Evolutionary conservation across 2,329 filamentous ascomycete species (phyloP).

Genomic region (Apiospora pterosperma): DNA sequence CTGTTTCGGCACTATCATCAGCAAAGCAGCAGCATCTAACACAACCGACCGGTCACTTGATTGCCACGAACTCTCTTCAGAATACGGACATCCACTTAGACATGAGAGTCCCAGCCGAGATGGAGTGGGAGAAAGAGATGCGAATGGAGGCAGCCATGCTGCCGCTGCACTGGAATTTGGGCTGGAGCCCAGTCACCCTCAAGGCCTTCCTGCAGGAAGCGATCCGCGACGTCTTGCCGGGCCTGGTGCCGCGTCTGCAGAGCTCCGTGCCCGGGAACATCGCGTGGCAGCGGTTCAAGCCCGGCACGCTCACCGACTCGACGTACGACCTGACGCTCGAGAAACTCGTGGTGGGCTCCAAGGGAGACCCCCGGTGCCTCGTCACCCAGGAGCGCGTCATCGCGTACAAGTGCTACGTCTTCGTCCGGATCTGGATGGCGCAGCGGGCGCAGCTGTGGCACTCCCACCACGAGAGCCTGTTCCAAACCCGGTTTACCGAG

Average conservation of each 20-base stretch:
- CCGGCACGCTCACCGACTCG: not conserved
- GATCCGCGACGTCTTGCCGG: not conserved
- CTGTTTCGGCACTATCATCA: too few relatives aligned
- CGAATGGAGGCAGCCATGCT: not conserved
- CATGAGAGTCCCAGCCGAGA: not conserved
- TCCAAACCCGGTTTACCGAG: too few relatives aligned
- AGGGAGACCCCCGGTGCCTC: too few relatives aligned
- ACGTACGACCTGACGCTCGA: not conserved
- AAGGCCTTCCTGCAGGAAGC: not conserved
- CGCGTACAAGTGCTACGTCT: too few relatives aligned
- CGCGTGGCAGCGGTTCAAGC: not conserved
- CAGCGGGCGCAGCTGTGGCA: too few relatives aligned
- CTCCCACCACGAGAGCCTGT: too few relatives aligned
- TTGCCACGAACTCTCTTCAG: too few relatives aligned
- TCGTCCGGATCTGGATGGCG: too few relatives aligned
- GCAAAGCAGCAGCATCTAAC: too few relatives aligned
- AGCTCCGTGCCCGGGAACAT: not conserved
- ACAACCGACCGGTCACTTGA: too few relatives aligned
- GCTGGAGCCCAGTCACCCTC: not conserved
- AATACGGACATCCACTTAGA: not conserved
- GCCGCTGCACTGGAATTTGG: not conserved
- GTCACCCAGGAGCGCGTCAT: too few relatives aligned
- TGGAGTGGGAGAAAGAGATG: not conserved
- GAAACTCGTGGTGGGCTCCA: not conserved
- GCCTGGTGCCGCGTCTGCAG: not conserved